Evolutionary conservation across 495 filamentous ascomycete species (phyloP), one percentile per base, ranked within the genome.

Genomic region (Penicillium manginii): DNA sequence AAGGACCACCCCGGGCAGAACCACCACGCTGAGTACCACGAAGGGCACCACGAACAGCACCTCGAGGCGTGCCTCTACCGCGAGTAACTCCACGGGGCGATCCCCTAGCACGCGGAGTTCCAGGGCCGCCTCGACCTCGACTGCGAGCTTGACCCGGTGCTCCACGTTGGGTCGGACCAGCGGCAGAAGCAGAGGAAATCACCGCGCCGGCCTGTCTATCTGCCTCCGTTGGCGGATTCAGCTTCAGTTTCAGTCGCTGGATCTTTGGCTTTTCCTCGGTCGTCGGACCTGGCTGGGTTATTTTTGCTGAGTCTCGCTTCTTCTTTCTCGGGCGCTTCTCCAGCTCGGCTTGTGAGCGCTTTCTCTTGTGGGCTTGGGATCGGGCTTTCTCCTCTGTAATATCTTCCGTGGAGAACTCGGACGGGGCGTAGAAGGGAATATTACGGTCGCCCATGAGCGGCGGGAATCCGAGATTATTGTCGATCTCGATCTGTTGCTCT

Each of bases 391-490:
- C 58, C 53, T 58, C 63, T 10, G 31, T 17, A 12, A 66, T 57
- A 9, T 70, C 53, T 33, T 70, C 64, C 12, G 22, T n/a, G 10
- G 35, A 4, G 26, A 69, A 66, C 3, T 47, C 42, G 3, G 58
- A 37, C 23, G 26, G 43, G 3, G 21, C 19, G 15, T 48, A 55
- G 31, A 52, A 57, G 18, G 71, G 74, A 15, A 75, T 29, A 52
- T 81, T 79, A 4, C 76, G 73, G 33, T 73, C 62, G 4, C 77
- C 78, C 17, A 76, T 62, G 22, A 64, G 64, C 0, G 78, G 78
- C 3, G 78, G 76, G 54, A 69, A 80, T 0, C 78, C 75, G 50
- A 73, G 70, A 12, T 70, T 61, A 2, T 55, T 46, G 39, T 78
- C 73, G 15, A 52, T 65, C n/a, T 65, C 59, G 21, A 63, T 59